phyloP scores from a whole-genome alignment of 1,284 basidiomycete species.

The Sanghuangporus sanghuang region DNA sequence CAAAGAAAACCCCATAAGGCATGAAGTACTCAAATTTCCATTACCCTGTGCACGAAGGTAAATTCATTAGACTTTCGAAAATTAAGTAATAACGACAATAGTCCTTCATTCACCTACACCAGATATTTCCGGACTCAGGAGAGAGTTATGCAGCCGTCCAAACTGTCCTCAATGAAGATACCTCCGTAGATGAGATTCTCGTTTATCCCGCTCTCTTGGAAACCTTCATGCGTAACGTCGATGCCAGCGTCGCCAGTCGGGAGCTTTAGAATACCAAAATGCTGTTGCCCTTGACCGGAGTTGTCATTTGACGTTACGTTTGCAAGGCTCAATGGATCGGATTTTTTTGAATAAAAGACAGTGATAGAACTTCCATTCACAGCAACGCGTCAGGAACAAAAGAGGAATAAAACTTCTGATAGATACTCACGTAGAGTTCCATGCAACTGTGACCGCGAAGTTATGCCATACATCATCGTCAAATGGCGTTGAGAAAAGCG shows the following conservation, averaged over 20 bases:
- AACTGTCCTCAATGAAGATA: slow-evolving; percentile 41
- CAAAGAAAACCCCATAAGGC: no score
- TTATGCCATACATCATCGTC: slow-evolving; percentile 47
- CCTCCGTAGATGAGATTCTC: slow-evolving; percentile 55
- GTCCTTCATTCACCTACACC: no score
- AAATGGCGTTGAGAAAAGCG: slow-evolving; percentile 44
- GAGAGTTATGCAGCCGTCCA: not conserved
- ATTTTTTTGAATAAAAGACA: slow-evolving; percentile 45
- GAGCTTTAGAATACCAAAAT: slow-evolving; percentile 54
- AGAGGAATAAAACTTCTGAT: not conserved
- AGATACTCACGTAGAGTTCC: not conserved
- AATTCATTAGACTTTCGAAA: no score
- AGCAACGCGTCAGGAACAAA: not conserved
- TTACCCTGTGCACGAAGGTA: no score
- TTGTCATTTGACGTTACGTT: slow-evolving; percentile 39
- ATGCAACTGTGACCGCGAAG: slow-evolving; percentile 33
- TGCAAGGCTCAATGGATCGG: slow-evolving; percentile 35
- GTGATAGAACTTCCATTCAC: slow-evolving; percentile 25
- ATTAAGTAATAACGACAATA: no score
- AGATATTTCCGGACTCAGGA: not conserved
- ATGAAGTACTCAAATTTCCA: no score
- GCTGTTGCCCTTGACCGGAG: slow-evolving; percentile 52
- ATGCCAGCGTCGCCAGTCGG: slow-evolving; percentile 23
- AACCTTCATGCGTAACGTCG: slow-evolving; percentile 52
- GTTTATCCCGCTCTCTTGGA: slow-evolving; percentile 45